phyloP scores from a whole-genome alignment of 768 basidiomycete genomes.

The Panaeolus cyanescens region DNA sequence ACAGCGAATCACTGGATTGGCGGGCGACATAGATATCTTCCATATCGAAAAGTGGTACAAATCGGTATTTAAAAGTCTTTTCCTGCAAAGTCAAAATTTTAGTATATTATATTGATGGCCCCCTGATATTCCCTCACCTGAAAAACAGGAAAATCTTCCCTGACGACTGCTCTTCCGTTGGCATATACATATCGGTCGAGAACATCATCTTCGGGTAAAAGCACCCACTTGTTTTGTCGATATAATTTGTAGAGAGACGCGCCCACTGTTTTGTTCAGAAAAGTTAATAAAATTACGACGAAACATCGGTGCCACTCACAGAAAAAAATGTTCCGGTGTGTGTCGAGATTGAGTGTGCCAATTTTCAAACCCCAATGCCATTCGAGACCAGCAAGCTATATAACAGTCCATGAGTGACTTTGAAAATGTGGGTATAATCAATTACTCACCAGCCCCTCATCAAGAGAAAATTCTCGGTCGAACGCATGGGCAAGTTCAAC shows the following conservation, averaged over 20 bases:
- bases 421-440: no score
- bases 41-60: no score
- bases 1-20: no score
- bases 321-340: background rate
- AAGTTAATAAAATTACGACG: background rate
- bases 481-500: background rate
- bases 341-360: background rate
- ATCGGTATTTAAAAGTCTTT: no score
- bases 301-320: background rate
- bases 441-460: background rate
- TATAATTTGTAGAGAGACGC: background rate
- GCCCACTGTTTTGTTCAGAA: background rate
- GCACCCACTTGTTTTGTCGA: background rate
- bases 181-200: no score
- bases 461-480: background rate
- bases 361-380: background rate
- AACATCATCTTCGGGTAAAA: background rate
- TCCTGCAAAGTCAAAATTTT: no score
- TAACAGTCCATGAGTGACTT: no score
- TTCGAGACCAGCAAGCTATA: background rate
- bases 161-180: no score
- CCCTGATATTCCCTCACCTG: no score
- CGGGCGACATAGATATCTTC: no score
- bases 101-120: no score
- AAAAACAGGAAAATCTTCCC: no score